phyloP scores from a whole-genome alignment of 257 asterid species.

The Ajuga chamaepitys region DNA sequence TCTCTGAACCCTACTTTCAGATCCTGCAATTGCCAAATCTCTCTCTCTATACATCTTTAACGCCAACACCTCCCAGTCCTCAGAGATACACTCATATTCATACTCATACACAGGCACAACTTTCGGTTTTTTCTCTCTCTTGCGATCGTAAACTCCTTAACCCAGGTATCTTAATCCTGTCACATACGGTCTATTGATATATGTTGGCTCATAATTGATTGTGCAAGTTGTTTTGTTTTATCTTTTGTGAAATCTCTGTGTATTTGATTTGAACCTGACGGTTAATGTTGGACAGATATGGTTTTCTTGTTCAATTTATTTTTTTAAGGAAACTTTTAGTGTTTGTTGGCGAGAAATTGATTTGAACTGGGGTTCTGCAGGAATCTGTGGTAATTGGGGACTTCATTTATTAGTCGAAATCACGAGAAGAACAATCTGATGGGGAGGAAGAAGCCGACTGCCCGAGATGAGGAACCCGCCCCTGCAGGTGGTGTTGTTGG shows the following conservation, averaged over 20 bases:
- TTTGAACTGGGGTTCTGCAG: slow-evolving; percentile 24
- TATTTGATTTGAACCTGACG: not conserved
- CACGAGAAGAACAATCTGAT: slow-evolving; percentile 21
- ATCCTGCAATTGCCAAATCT: slow-evolving; percentile 1
- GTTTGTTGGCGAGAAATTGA: slow-evolving; percentile 2
- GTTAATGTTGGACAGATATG: not conserved
- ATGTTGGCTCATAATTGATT: slow-evolving; percentile 9
- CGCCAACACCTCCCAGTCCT: not conserved
- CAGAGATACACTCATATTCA: not conserved
- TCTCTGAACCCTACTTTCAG: slow-evolving; percentile 24
- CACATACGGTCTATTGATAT: not conserved
- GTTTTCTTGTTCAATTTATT: not conserved
- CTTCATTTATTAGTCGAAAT: slow-evolving; percentile 26
- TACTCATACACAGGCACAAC: not conserved
- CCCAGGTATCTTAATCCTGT: not conserved
- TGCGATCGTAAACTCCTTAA: slow-evolving; percentile 3
- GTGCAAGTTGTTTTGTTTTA: not conserved
- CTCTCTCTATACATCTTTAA: slow-evolving; percentile 6
- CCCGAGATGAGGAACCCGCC: slow-evolving; percentile 45
- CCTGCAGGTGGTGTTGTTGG: slow-evolving; percentile 33
- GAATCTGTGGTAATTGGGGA: slow-evolving; percentile 10
- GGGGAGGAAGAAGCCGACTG: slow-evolving; percentile 77
- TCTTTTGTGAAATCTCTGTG: not conserved
- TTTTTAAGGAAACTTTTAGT: not conserved
- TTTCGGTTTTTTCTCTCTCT: not conserved